A percentile compares a stretch with the other conserved stretches of the same genome.
phyloP scores from a whole-genome alignment of 495 filamentous ascomycete genomes.

The Cercophora newfieldiana region DNA sequence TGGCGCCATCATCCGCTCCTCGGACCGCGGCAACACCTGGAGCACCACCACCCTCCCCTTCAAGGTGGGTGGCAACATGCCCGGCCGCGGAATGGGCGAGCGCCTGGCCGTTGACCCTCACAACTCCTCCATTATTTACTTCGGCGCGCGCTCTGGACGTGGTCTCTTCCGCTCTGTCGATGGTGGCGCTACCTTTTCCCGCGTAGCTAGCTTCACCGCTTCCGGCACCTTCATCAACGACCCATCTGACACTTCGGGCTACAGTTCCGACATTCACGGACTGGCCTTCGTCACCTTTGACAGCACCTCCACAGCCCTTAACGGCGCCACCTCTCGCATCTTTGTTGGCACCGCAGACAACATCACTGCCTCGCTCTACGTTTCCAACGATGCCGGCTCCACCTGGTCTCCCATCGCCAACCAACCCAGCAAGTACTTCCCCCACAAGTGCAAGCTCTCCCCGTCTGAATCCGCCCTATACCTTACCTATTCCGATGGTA shows the following conservation, averaged over 20 bases:
- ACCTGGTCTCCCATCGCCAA: slow-evolving; percentile 52
- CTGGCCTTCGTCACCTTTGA: slow-evolving; percentile 59
- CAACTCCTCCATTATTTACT: slow-evolving; percentile 56
- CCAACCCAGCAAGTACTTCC: slow-evolving; percentile 52
- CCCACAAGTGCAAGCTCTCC: slow-evolving; percentile 57
- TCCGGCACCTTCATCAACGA: slow-evolving; percentile 49
- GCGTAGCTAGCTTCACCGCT: slow-evolving; percentile 53
- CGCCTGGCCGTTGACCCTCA: slow-evolving; percentile 61
- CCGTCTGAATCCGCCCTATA: slow-evolving; percentile 56
- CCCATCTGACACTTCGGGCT: slow-evolving; percentile 45
- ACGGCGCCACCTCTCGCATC: slow-evolving; percentile 56
- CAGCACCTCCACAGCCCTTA: slow-evolving; percentile 45
- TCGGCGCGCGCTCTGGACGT: slow-evolving; percentile 61
- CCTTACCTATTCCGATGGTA: slow-evolving; percentile 56
- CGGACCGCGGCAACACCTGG: slow-evolving; percentile 55
- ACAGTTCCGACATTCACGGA: slow-evolving; percentile 52
- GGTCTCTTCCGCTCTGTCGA: slow-evolving; percentile 64
- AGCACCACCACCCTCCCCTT: slow-evolving; percentile 50
- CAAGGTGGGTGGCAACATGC: slow-evolving; percentile 66
- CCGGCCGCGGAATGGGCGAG: slow-evolving; percentile 64
- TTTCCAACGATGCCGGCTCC: slow-evolving; percentile 54
- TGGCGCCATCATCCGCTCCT: slow-evolving; percentile 52
- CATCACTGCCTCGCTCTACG: slow-evolving; percentile 52
- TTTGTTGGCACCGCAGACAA: slow-evolving; percentile 59
- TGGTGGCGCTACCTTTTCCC: slow-evolving; percentile 57